Evolutionary conservation across 441 rosid species (phyloP).

Genomic region (Flueggea neowawraea): DNA sequence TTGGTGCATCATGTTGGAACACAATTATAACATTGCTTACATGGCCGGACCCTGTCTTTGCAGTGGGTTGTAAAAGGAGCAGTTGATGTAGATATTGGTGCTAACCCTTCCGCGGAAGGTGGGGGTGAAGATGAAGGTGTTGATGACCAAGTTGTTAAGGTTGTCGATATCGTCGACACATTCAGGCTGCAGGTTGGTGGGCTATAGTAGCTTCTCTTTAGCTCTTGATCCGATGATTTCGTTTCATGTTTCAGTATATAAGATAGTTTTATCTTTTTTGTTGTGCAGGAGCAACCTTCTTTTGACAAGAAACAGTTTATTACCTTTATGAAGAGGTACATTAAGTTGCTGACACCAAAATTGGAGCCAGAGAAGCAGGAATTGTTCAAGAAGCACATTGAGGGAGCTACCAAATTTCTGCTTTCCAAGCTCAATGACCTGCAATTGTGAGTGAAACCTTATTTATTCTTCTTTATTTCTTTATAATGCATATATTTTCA

Average conservation of each 20-base stretch:
- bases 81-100: constrained; percentile 79
- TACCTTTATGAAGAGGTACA: constrained; percentile 59
- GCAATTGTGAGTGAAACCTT: constrained; percentile 63
- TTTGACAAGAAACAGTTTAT: constrained; percentile 89
- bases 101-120: constrained; percentile 99
- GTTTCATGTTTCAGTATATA: neutral
- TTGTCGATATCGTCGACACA: constrained; percentile 94
- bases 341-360: constrained; percentile 69
- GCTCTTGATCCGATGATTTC: neutral
- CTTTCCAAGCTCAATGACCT: constrained; percentile 79
- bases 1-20: neutral
- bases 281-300: constrained; percentile 85
- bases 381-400: constrained; percentile 72
- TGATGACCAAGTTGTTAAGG: constrained; percentile 79
- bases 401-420: constrained; percentile 87
- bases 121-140: constrained; percentile 82
- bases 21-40: neutral
- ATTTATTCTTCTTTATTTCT: neutral
- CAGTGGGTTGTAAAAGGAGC: constrained; percentile 93
- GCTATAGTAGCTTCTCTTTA: neutral
- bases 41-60: neutral
- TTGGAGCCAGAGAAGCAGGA: constrained; percentile 51
- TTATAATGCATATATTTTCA: no score
- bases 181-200: constrained; percentile 90
- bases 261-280: neutral